A percentile compares a stretch with the other conserved stretches of the same genome.
Conservation (phyloP, 495 filamentous ascomycete species). For the Patellaria atrata region DNA sequence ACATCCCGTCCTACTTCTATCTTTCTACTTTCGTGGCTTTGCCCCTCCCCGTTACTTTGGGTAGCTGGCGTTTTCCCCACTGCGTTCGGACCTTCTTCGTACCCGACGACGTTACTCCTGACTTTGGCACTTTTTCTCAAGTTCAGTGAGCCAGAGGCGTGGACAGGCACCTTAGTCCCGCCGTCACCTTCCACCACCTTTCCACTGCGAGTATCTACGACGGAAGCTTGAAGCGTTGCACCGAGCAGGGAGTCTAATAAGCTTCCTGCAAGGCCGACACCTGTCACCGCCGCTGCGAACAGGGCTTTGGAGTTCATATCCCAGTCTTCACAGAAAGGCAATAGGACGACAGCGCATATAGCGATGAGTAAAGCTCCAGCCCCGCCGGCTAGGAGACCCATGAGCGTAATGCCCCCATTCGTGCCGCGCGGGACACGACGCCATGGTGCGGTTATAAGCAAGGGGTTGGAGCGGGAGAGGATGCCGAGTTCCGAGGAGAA, state of each 20-base stretch:
- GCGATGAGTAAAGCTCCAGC: slow-evolving; percentile 62
- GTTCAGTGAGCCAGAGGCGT: slow-evolving; percentile 12
- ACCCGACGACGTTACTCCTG: slow-evolving; percentile 5
- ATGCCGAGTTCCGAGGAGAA: slow-evolving; percentile 95
- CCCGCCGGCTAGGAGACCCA: slow-evolving; percentile 58
- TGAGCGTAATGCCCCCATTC: slow-evolving; percentile 74
- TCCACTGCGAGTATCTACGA: slow-evolving; percentile 66
- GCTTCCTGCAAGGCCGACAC: slow-evolving; percentile 64
- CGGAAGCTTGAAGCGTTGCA: slow-evolving; percentile 71
- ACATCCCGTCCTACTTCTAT: slow-evolving; percentile 61
- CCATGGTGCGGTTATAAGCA: slow-evolving; percentile 72
- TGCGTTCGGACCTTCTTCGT: slow-evolving; percentile 9
- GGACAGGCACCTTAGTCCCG: slow-evolving; percentile 50
- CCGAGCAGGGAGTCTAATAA: slow-evolving; percentile 78
- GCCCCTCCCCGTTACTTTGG: slow-evolving; percentile 25
- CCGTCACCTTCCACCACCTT: slow-evolving; percentile 84
- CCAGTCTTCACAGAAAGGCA: slow-evolving; percentile 49
- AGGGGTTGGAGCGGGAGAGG: slow-evolving; percentile 55
- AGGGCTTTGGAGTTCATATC: slow-evolving; percentile 9
- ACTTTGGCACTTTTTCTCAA: slow-evolving; percentile 12
- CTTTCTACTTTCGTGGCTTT: slow-evolving; percentile 48
- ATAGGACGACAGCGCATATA: slow-evolving; percentile 42
- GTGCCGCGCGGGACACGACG: slow-evolving; percentile 76
- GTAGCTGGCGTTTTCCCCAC: slow-evolving; percentile 13
- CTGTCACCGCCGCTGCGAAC: slow-evolving; percentile 35